Base-by-base conservation (phyloP, 1,139 yeast species). In the Geotrichum phurueaensis region DNA sequence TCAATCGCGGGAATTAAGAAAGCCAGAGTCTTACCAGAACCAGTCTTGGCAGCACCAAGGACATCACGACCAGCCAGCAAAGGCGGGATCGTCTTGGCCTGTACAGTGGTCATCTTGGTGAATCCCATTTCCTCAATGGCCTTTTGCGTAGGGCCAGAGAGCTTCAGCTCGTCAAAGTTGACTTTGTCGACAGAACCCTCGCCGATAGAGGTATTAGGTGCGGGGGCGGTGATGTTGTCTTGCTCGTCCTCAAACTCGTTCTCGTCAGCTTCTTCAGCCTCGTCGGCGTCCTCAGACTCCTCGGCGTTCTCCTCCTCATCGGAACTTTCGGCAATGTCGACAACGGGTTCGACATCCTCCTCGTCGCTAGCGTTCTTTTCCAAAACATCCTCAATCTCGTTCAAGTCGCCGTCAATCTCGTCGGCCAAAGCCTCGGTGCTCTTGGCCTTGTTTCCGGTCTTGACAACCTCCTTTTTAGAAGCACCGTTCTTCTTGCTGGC, bases 1-100 rank as follows among this genome's bases (percentile, higher is more conserved):
- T 94, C 99, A 65, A 95, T 86, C 53, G 98, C 97, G 12, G 99
- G 99, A 63, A 94, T 81, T 69, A 95, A 79, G 70, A 95, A 94
- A 5, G 99, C 98, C 65, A 95, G 79, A 0, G 99, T 94, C 77
- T 94, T 94, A 73, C 99, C 99, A 1, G 97, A 91, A 54, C 99
- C 99, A 1, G 99, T 94, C 77, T 94, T 92, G 60, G 99, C 99
- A 58, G 98, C 97, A 67, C 97, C 98, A 61, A 92, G 81, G 29
- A 92, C 97, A 76, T 92, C 98, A 69, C 92, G 84, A 52, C 99
- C 98, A 0, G 98, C 97, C 68, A 92, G 78, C 66, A 94, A 79
- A 18, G 98, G 97, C 9, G 98, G 98, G 62, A 92, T 92, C 18
- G 98, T 90, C 74, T 91, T 85, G 47, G 96, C 88, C 76, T 92